These are phyloP conservation scores for Madurella fahalii DNA, from an alignment of 2,329 filamentous ascomycete genomes.

Conservation along the genomic window DNA sequence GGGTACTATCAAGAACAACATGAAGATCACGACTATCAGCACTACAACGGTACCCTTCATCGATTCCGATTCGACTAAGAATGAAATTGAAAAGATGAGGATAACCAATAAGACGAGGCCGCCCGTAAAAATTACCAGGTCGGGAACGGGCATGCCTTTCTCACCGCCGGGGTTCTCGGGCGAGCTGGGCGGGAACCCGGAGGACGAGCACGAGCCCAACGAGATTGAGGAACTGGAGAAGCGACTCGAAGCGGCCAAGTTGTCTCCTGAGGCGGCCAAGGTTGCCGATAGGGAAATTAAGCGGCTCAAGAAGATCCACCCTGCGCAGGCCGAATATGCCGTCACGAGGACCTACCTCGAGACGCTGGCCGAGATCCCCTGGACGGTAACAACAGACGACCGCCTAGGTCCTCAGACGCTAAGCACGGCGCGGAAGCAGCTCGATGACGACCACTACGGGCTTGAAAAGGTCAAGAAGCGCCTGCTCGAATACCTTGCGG, in stretches of 20 bases:
- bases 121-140: slow-evolving; percentile 22
- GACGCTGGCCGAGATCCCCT: slow-evolving; percentile 89
- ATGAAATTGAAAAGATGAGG: slow-evolving; percentile 17
- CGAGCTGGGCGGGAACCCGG: slow-evolving; percentile 45
- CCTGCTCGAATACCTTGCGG: slow-evolving; percentile 88
- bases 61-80: slow-evolving; percentile 7
- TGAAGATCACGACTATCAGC: slow-evolving; percentile 77
- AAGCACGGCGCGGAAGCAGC: slow-evolving; percentile 74
- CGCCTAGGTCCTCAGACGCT: slow-evolving; percentile 78
- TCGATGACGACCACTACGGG: slow-evolving; percentile 95
- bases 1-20: slow-evolving; percentile 76
- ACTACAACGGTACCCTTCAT: slow-evolving; percentile 59
- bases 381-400: slow-evolving; percentile 80
- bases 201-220: slow-evolving; percentile 76
- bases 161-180: slow-evolving; percentile 25
- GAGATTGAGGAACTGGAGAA: slow-evolving; percentile 91
- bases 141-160: slow-evolving; percentile 27
- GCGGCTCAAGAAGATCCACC: slow-evolving; percentile 89
- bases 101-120: slow-evolving; percentile 30
- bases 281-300: slow-evolving; percentile 87
- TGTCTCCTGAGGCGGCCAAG: slow-evolving; percentile 81
- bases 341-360: slow-evolving; percentile 92
- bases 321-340: slow-evolving; percentile 92
- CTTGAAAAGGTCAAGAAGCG: slow-evolving; percentile 97
- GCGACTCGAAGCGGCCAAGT: slow-evolving; percentile 73